These are phyloP conservation scores for Colletotrichum sp. DNA, from an alignment of 2,329 filamentous ascomycete genomes.

Conservation along the genomic window DNA sequence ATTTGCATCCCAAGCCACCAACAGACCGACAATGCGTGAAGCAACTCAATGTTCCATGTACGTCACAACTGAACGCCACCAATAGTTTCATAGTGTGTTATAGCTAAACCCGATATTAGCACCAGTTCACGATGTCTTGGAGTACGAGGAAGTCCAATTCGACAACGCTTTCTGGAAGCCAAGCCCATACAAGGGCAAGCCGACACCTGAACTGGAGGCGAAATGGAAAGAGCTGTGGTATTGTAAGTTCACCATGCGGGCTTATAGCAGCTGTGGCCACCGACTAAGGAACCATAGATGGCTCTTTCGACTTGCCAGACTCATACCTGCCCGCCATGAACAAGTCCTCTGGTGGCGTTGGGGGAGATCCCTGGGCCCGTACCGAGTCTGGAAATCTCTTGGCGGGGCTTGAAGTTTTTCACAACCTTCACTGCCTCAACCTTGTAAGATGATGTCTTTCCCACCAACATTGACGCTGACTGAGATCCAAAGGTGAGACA, in stretches of 20 bases:
- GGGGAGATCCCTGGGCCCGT: not conserved
- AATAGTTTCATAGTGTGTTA: not conserved
- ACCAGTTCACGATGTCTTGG: not conserved
- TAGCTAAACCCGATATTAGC: not conserved
- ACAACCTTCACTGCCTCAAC: slow-evolving; percentile 58
- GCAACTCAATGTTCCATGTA: not conserved
- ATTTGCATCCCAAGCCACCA: not conserved
- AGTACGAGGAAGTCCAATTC: slow-evolving; percentile 7
- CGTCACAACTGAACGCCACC: not conserved
- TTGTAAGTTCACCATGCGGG: not conserved
- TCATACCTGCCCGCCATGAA: not conserved
- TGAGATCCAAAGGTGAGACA: slow-evolving; percentile 28
- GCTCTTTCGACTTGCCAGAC: slow-evolving; percentile 3
- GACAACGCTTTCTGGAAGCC: slow-evolving; percentile 9
- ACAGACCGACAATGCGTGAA: not conserved
- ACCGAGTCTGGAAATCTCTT: not conserved
- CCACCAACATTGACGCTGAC: not conserved
- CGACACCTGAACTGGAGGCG: not conserved
- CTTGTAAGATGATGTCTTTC: slow-evolving; percentile 33
- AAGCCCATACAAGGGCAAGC: slow-evolving; percentile 8
- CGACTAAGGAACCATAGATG: not conserved
- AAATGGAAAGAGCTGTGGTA: slow-evolving; percentile 8
- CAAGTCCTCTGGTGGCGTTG: not conserved
- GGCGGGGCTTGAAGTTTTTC: slow-evolving; percentile 59
- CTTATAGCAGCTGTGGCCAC: not conserved